These are phyloP conservation scores for Emericellopsis atlantica DNA, from an alignment of 2,329 filamentous ascomycete species.

Conservation along the genomic window DNA sequence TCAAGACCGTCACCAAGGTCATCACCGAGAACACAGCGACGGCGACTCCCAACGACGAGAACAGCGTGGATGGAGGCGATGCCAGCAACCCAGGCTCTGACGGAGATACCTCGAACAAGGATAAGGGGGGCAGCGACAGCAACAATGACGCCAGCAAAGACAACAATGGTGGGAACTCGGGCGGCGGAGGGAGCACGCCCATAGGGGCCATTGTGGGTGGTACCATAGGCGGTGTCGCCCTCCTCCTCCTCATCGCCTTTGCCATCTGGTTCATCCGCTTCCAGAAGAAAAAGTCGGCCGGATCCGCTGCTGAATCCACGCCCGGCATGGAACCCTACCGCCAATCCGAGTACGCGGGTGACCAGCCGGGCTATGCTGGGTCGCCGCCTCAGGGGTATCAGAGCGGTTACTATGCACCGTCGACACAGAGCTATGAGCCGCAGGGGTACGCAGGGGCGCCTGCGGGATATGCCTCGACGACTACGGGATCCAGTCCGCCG, in stretches of 20 bases:
- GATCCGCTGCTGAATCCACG: neutral
- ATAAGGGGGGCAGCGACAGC: neutral
- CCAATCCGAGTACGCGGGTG: neutral
- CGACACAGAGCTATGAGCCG: neutral
- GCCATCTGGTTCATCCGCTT: slow-evolving; percentile 8
- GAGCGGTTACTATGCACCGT: neutral
- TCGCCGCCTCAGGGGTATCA: neutral
- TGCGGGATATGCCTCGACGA: neutral
- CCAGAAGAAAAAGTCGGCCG: neutral
- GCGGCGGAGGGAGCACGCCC: slow-evolving; percentile 4
- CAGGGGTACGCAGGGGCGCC: neutral
- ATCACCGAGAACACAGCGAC: neutral
- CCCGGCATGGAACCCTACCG: neutral
- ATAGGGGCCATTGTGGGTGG: slow-evolving; percentile 12
- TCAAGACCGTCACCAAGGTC: neutral
- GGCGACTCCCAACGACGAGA: neutral
- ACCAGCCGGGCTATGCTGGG: neutral
- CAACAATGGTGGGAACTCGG: neutral
- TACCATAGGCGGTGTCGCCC: slow-evolving; percentile 9
- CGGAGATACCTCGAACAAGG: too few species aligned
- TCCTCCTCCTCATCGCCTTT: slow-evolving; percentile 8
- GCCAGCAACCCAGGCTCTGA: too few species aligned
- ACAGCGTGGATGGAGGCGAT: neutral
- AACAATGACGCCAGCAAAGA: neutral
- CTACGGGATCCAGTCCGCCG: neutral